phyloP scores from a whole-genome alignment of 345 rosid genomes.

The Erysimum cheiranthoides region DNA sequence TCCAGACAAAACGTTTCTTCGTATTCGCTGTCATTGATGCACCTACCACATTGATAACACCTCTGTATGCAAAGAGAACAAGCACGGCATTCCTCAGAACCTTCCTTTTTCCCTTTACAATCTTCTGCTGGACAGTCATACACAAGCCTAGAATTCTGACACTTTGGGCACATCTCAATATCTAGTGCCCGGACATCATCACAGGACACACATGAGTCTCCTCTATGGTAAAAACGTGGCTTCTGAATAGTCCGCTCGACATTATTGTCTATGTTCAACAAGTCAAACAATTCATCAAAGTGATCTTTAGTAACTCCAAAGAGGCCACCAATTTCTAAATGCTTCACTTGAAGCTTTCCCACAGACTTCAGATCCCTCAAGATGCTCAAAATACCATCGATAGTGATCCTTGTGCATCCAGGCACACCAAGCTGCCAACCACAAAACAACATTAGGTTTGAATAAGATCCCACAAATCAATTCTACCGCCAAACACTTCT shows the following conservation, averaged over 20 bases:
- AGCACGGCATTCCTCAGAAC: slow-evolving; percentile 68
- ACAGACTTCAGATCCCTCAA: slow-evolving; percentile 62
- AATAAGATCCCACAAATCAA: neutral
- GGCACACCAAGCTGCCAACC: slow-evolving; percentile 78
- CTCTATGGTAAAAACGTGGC: slow-evolving; percentile 73
- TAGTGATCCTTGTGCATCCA: slow-evolving; percentile 82
- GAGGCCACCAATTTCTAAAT: slow-evolving; percentile 76
- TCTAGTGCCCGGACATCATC: slow-evolving; percentile 81
- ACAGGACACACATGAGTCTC: slow-evolving; percentile 61
- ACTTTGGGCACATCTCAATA: slow-evolving; percentile 88
- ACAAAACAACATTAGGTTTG: slow-evolving; percentile 21
- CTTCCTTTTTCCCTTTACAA: slow-evolving; percentile 61
- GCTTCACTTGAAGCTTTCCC: slow-evolving; percentile 64
- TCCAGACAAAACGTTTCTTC: slow-evolving; percentile 90
- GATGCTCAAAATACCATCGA: slow-evolving; percentile 66
- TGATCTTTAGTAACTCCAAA: slow-evolving; percentile 72
- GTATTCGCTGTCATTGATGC: slow-evolving; percentile 76
- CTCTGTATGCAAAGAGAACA: slow-evolving; percentile 84
- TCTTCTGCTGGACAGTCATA: slow-evolving; percentile 90
- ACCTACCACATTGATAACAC: slow-evolving; percentile 85
- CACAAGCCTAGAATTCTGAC: slow-evolving; percentile 74
- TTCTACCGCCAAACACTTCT: neutral
- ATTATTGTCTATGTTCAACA: slow-evolving; percentile 56
- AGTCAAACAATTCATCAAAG: slow-evolving; percentile 64
- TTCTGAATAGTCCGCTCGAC: slow-evolving; percentile 48